Evolutionary conservation across 768 basidiomycete species (phyloP).

Genomic region (Exsudoporus frostii): DNA sequence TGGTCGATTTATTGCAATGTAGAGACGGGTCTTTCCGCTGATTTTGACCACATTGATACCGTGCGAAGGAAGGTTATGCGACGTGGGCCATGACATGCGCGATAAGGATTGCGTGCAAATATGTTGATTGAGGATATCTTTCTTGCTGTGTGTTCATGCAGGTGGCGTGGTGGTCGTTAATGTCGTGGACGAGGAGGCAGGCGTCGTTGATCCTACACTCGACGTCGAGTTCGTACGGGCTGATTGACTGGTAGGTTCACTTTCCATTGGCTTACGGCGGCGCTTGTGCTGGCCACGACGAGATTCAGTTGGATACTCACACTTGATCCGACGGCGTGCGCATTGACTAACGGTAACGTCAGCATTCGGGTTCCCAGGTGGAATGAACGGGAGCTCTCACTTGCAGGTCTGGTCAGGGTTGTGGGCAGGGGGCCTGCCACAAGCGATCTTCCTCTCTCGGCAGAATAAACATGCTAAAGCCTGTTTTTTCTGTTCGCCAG

Average conservation of each 20-base stretch:
- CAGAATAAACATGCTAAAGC: slow-evolving; percentile 48
- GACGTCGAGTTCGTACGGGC: slow-evolving; percentile 23
- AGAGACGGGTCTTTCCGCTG: slow-evolving; percentile 21
- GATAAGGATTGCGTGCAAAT: slow-evolving; percentile 5
- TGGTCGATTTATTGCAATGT: slow-evolving; percentile 19
- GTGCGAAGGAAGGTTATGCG: slow-evolving; percentile 7
- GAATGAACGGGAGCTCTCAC: slow-evolving; percentile 30
- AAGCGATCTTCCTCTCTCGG: slow-evolving; percentile 49
- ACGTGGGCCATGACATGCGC: slow-evolving; percentile 8
- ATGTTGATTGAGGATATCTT: slow-evolving; percentile 2
- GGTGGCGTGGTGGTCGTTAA: slow-evolving; percentile 21
- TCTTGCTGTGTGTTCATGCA: slow-evolving; percentile 12
- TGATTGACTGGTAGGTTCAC: slow-evolving; percentile 22
- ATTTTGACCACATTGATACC: slow-evolving; percentile 9
- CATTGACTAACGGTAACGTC: slow-evolving; percentile 40
- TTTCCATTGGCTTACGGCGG: slow-evolving; percentile 30
- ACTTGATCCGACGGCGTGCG: slow-evolving; percentile 43
- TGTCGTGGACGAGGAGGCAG: slow-evolving; percentile 17
- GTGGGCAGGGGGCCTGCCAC: slow-evolving; percentile 41
- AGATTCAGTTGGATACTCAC: slow-evolving; percentile 49
- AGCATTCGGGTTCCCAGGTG: slow-evolving; percentile 8
- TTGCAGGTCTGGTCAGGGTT: slow-evolving; percentile 43
- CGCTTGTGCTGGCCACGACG: slow-evolving; percentile 46
- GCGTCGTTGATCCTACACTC: slow-evolving; percentile 13
- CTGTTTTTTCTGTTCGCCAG: slow-evolving; percentile 42